These are phyloP conservation scores for Pterocarpus santalinus DNA, from an alignment of 306 rosid species.

Conservation along the genomic window DNA sequence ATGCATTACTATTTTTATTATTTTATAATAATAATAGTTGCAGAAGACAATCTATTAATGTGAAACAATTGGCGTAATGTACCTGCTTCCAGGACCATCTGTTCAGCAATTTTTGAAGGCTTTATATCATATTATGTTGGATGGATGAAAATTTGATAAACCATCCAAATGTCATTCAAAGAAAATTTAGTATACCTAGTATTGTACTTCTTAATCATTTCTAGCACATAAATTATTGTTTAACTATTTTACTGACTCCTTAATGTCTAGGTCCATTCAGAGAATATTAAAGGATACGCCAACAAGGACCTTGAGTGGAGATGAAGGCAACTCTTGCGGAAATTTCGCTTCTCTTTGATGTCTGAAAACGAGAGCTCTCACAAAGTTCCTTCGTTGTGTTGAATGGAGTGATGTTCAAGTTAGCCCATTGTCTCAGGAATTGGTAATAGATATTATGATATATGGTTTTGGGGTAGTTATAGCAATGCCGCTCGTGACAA, in stretches of 20 bases:
- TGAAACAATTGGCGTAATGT: slow-evolving; percentile 3
- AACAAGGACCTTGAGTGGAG: slow-evolving; percentile 95
- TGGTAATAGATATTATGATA: slow-evolving; percentile 30
- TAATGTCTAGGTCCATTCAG: slow-evolving; percentile 78
- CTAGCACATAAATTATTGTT: slow-evolving; percentile 19
- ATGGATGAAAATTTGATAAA: slow-evolving; percentile 23
- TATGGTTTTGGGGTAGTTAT: slow-evolving; percentile 30
- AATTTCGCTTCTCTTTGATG: slow-evolving; percentile 98
- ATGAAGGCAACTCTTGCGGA: slow-evolving; percentile 98
- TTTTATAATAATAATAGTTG: too few species aligned
- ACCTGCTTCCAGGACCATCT: slow-evolving; percentile 10
- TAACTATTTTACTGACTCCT: slow-evolving; percentile 42
- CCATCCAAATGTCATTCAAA: not conserved
- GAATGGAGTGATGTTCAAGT: slow-evolving; percentile 99
- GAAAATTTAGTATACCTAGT: not conserved
- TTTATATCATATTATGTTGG: slow-evolving; percentile 19
- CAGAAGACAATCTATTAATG: slow-evolving; percentile 29
- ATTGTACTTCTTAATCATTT: not conserved
- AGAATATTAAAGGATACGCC: slow-evolving; percentile 95
- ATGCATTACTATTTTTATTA: not conserved
- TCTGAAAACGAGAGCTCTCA: slow-evolving; percentile 97
- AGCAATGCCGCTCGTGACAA: slow-evolving; percentile 3
- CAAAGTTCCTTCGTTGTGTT: slow-evolving; percentile 95
- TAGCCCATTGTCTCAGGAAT: slow-evolving; percentile 34
- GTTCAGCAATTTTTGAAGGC: slow-evolving; percentile 5